Base-by-base conservation (phyloP, 768 basidiomycete genomes). In the Suillus variegatus region DNA sequence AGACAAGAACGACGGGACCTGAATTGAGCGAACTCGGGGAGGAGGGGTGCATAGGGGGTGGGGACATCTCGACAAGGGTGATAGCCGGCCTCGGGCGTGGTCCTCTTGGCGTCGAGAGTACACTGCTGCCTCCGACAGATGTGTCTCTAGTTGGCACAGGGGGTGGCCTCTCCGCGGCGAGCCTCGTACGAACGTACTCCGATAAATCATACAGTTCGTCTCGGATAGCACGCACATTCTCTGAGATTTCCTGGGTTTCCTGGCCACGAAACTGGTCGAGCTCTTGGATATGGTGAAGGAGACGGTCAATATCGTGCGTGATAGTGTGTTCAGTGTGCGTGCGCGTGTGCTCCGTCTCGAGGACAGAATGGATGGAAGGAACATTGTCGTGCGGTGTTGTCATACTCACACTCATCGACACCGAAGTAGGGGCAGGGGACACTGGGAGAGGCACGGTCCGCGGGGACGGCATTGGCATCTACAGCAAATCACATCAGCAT, bases 171-270 rank as follows among this genome's bases (percentile, higher is more conserved):
- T 72, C 68, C 60, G 67, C 67, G 41, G 73, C 67, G 41, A 75
- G 40, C 73, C 65, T 81, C 20, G 80, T 82, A 64, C 82, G 86
- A 20, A 90, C 75, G 66, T 82, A 84, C 36, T 85, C 79, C 0
- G 87, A 84, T 13, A 95, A 80, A 54, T 88, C 86, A 14, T 81
- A 82, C 3, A 97, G 78, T 68, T 92, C 88, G 44, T 88, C 81
- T 64, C 90, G 85, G 46, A 97, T 85, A 0, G 87, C 84, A 61
- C 85, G 84, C 5, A 97, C 81, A 71, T 91, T 88, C 55, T 86
- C 86, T 0, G 84, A 82, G 9, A 95, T 72, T 18, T 88, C 88
- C 35, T 85, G 81, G 38, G 82, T 85, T 68, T 95, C 91, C 3
- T 85, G 80, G 0, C 86, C 88, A 62, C 91, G 80, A 20, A 81